Evolutionary conservation across 108 stramenopile species (phyloP).

Genomic region (Epipyxis sp.): DNA sequence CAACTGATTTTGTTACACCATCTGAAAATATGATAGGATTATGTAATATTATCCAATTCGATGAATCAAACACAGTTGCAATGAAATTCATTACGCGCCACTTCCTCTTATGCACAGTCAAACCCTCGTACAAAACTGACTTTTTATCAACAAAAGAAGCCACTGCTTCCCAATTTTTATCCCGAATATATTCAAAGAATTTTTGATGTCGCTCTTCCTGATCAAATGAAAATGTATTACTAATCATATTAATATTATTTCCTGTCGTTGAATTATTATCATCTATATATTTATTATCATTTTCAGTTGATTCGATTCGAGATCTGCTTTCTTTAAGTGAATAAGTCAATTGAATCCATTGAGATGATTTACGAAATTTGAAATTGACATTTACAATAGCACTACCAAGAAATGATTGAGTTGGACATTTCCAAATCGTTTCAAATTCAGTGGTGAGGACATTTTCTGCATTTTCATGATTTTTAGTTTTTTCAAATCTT

Average conservation of each 20-base stretch:
- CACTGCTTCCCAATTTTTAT: conserved; percentile 1
- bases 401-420: background rate
- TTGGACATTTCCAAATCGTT: conserved; percentile 17
- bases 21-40: background rate
- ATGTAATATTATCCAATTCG: background rate
- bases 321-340: conserved; percentile 14
- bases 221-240: background rate
- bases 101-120: too few species aligned
- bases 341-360: conserved; percentile 15
- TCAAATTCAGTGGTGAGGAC: background rate
- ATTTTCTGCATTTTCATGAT: background rate
- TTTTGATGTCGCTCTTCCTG: conserved; percentile 14
- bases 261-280: background rate
- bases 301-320: background rate
- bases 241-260: background rate
- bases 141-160: conserved; percentile 6
- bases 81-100: conserved; percentile 21
- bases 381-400: conserved; percentile 6
- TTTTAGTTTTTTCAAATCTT: background rate
- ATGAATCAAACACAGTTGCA: background rate
- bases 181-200: conserved; percentile 5
- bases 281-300: too few species aligned
- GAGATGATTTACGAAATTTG: background rate
- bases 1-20: conserved; percentile 8
- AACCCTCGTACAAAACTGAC: too few species aligned